Evolutionary conservation across 495 filamentous ascomycete species (phyloP).

Genomic region (Amniculicola lignicola): DNA sequence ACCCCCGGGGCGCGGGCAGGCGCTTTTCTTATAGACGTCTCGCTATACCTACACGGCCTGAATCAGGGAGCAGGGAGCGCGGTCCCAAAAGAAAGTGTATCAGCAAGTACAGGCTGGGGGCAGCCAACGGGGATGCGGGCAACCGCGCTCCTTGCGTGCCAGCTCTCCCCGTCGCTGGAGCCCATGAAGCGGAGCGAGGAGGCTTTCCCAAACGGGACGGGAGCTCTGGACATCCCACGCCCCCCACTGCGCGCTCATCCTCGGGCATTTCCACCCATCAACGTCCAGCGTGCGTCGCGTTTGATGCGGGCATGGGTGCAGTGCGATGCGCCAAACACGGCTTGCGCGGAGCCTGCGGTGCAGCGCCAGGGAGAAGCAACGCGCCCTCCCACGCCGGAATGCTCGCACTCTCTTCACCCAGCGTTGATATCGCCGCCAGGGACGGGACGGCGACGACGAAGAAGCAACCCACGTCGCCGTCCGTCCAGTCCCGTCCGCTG

Average conservation of each 20-base stretch:
- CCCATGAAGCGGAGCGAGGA: conserved; percentile 9
- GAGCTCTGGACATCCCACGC: conserved; percentile 29
- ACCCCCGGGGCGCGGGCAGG: neutral
- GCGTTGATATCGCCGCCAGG: neutral
- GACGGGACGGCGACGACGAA: conserved; percentile 19
- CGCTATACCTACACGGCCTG: conserved; percentile 12
- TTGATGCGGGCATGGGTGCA: conserved; percentile 1
- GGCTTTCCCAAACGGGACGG: conserved; percentile 7
- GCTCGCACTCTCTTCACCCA: neutral
- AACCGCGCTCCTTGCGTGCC: conserved; percentile 19
- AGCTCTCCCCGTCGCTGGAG: conserved; percentile 20
- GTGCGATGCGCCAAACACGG: conserved; percentile 2
- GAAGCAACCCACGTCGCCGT: conserved; percentile 9
- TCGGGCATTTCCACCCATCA: conserved; percentile 14
- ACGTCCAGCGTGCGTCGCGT: conserved; percentile 15
- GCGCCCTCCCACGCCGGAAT: conserved; percentile 14
- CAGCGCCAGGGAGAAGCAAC: neutral
- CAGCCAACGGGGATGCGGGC: conserved; percentile 9
- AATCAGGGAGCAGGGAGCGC: conserved; percentile 2
- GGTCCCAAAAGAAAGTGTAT: conserved; percentile 14
- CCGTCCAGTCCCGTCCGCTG: conserved; percentile 7
- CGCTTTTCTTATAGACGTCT: conserved; percentile 18
- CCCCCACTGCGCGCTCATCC: conserved; percentile 8
- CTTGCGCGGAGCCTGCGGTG: neutral
- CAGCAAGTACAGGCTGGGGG: conserved; percentile 1